A percentile compares a stretch with the other conserved stretches of the same genome.
phyloP scores from a whole-genome alignment of 495 filamentous ascomycete species.

The Neurospora sp. region DNA sequence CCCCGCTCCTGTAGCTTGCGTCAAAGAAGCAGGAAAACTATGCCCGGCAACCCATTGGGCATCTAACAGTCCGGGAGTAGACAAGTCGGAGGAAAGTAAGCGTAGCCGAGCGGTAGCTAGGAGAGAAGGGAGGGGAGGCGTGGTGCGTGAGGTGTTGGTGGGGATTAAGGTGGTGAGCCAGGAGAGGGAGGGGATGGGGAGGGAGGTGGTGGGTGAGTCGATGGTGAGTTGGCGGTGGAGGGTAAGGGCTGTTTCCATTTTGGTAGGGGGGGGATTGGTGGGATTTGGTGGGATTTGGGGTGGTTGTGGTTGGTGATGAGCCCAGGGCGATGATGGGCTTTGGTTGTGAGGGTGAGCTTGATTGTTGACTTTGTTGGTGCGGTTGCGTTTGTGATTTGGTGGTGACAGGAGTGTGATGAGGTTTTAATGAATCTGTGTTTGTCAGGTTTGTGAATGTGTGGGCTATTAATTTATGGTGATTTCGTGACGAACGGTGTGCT shows the following conservation, averaged over 20 bases:
- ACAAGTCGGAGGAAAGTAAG: constrained; percentile 67
- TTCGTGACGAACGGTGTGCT: no score
- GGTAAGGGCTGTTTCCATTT: not conserved
- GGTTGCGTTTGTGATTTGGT: no score
- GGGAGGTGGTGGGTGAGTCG: constrained; percentile 21
- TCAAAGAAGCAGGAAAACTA: constrained; percentile 38
- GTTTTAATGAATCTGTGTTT: not conserved
- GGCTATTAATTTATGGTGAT: no score
- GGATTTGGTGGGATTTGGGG: no score
- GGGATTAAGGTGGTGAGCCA: constrained; percentile 27
- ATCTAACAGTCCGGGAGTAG: constrained; percentile 43
- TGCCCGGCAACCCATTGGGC: constrained; percentile 27
- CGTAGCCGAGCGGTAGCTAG: constrained; percentile 73
- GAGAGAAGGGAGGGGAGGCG: constrained; percentile 53
- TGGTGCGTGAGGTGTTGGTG: constrained; percentile 17
- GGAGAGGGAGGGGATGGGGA: constrained; percentile 28
- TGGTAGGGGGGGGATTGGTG: not conserved
- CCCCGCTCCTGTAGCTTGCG: no score
- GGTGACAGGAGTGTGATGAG: not conserved
- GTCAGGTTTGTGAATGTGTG: no score
- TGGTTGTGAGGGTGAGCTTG: no score
- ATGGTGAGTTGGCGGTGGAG: constrained; percentile 22
- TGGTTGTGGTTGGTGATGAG: not conserved
- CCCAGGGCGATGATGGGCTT: not conserved
- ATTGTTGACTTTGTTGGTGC: not conserved